Base-by-base conservation (phyloP, 192 early-diverging fungal species). In the Linnemannia exigua region DNA sequence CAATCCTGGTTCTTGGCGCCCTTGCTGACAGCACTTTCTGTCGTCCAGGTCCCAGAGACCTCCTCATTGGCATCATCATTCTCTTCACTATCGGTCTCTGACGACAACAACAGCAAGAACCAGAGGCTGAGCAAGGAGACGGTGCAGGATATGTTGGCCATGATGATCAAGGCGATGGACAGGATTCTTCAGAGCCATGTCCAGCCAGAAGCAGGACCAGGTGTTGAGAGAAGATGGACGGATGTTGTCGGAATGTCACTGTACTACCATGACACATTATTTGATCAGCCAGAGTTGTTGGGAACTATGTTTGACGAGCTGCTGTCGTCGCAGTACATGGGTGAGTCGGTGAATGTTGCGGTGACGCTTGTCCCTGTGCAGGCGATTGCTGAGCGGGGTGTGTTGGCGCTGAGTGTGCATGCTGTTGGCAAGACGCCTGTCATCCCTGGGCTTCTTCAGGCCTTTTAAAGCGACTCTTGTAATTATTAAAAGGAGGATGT, bases 1-100 rank as follows among this genome's bases (percentile, higher is more conserved):
- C 72, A 70, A 38, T 85, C 83, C 0, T 85, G 83, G 83, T 85
- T 79, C 48, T 46, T 85, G 47, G 61, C 77, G 0, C 83, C 83
- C 1, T 31, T 85, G 15, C 38, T 85, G 14, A 79, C 38, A 36
- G 77, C 67, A 0, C 73, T 85, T 38, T 85, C 83, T 1, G 47
- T 79, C 0, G 61, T 79, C 28, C 14, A 66, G 2, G 17, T 75
- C 14, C 67, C 77, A 28, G 47, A 79, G 58, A 28, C 20, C 1
- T 76, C 75, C 0, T 66, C 74, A 5, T 46, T 79, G 35, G 15
- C 77, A 14, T 63, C 77, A 0, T 28, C 50, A 51, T 22, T 85
- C 1, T 85, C 83, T 11, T 63, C 67, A 0, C 37, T 79, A 1
- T 72, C 72, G 8, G 12, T 84, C 14, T 73, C 76, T 3, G 28